Conservation (phyloP, 208 protist genomes). For the Trypanosoma congolense region DNA sequence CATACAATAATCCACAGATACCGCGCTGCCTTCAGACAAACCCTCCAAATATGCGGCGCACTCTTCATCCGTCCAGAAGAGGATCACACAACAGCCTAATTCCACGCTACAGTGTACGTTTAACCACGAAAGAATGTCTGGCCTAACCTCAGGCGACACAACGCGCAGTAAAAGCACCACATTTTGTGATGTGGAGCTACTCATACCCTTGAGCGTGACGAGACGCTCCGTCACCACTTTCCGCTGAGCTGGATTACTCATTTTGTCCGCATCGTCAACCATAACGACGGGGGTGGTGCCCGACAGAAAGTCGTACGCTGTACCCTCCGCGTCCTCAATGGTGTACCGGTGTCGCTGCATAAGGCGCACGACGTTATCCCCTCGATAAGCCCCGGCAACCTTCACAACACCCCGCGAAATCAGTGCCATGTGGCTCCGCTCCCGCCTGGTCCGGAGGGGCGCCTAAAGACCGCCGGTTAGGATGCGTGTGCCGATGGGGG, state of each 20-base stretch:
- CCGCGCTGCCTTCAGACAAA: conserved; percentile 23
- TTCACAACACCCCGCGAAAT: conserved; percentile 7
- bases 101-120: conserved; percentile 64
- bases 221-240: conserved; percentile 7
- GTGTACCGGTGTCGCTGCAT: conserved; percentile 20
- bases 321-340: conserved; percentile 6
- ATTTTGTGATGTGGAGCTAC: not conserved
- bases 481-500: too few relatives aligned
- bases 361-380: conserved; percentile 8
- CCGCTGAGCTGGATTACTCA: conserved; percentile 8
- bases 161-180: conserved; percentile 15
- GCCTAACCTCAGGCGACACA: conserved; percentile 25
- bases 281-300: conserved; percentile 7
- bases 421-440: conserved; percentile 18
- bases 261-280: conserved; percentile 10
- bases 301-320: conserved; percentile 18
- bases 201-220: not conserved
- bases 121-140: conserved; percentile 54
- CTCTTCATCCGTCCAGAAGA: conserved; percentile 64
- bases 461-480: too few relatives aligned
- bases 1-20: conserved; percentile 35
- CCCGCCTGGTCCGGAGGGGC: too few relatives aligned
- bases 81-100: conserved; percentile 34
- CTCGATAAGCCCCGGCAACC: conserved; percentile 1
- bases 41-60: conserved; percentile 49